Conservation (phyloP, 1,139 yeast genomes). For the Candida sp. region DNA sequence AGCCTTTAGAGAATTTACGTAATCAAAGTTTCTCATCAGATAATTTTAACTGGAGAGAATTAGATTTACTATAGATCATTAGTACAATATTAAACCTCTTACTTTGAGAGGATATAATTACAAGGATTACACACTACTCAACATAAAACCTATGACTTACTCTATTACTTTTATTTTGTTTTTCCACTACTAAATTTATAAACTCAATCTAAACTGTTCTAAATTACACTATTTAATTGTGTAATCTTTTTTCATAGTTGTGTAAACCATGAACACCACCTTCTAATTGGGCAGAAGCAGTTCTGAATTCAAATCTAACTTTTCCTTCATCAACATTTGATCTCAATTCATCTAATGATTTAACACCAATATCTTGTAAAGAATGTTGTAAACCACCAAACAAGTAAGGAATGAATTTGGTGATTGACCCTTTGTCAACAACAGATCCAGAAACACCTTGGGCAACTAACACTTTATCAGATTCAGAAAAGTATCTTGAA, state of each 20-base stretch:
- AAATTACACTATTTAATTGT: constrained; percentile 39
- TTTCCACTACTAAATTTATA: too few species aligned
- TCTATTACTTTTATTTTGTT: too few species aligned
- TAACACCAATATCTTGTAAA: constrained; percentile 95
- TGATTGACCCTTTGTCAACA: constrained; percentile 93
- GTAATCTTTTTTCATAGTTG: constrained; percentile 96
- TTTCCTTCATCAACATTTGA: constrained; percentile 60
- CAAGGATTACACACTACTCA: too few species aligned
- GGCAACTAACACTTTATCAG: constrained; percentile 94
- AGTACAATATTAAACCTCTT: too few species aligned
- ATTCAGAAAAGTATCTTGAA: constrained; percentile 95
- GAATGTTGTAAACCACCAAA: constrained; percentile 97
- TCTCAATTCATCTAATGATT: constrained; percentile 63
- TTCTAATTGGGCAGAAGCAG: constrained; percentile 98
- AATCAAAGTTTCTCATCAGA: too few species aligned
- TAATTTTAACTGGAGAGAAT: too few species aligned
- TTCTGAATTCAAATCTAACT: constrained; percentile 95
- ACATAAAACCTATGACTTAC: too few species aligned
- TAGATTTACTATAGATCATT: too few species aligned
- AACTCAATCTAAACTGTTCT: too few species aligned
- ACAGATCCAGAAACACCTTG: constrained; percentile 99
- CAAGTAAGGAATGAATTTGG: constrained; percentile 91
- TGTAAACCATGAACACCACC: constrained; percentile 98
- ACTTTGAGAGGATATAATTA: too few species aligned
- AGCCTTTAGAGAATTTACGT: too few species aligned